A percentile compares a stretch with the other conserved stretches of the same genome.
phyloP scores from a whole-genome alignment of 2,329 filamentous ascomycete species.

The Aspergillus transmontanensis region DNA sequence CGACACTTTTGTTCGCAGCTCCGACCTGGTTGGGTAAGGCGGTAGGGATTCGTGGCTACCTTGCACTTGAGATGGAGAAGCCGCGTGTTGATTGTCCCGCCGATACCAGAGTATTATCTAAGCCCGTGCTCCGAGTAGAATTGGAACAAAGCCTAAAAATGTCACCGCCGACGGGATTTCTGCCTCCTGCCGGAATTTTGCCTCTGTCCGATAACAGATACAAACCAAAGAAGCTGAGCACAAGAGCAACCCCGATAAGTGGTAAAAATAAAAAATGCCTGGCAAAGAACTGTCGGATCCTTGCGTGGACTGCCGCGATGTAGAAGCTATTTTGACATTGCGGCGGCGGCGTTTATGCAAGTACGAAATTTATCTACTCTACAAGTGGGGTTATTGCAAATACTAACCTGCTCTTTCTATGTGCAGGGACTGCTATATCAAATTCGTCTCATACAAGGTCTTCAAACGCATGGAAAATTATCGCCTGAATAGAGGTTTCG shows the following conservation, averaged over 20 bases:
- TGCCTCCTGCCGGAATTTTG: not conserved
- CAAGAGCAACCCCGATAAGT: not conserved
- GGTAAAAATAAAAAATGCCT: conserved; percentile 29
- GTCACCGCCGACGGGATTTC: not conserved
- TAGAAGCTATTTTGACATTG: conserved; percentile 55
- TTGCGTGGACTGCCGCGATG: conserved; percentile 61
- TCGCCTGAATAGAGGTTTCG: conserved; percentile 46
- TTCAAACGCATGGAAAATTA: conserved; percentile 76
- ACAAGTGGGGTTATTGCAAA: conserved; percentile 1
- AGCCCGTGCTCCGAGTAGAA: conserved; percentile 13
- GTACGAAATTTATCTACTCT: conserved; percentile 35
- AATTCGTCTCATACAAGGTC: conserved; percentile 76
- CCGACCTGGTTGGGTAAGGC: conserved; percentile 3
- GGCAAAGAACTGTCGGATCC: conserved; percentile 34
- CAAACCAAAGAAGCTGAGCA: not conserved
- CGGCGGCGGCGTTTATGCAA: conserved; percentile 63
- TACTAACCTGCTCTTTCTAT: conserved; percentile 16
- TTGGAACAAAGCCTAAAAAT: not conserved
- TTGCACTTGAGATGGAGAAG: conserved; percentile 20
- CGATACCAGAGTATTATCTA: conserved; percentile 28
- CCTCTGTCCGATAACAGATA: not conserved
- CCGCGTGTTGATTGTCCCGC: conserved; percentile 22
- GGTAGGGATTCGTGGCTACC: conserved; percentile 24
- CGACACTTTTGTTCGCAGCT: not conserved
- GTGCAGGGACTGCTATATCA: conserved; percentile 70